phyloP scores from a whole-genome alignment of 495 filamentous ascomycete genomes.

The Coniosporium apollinis region DNA sequence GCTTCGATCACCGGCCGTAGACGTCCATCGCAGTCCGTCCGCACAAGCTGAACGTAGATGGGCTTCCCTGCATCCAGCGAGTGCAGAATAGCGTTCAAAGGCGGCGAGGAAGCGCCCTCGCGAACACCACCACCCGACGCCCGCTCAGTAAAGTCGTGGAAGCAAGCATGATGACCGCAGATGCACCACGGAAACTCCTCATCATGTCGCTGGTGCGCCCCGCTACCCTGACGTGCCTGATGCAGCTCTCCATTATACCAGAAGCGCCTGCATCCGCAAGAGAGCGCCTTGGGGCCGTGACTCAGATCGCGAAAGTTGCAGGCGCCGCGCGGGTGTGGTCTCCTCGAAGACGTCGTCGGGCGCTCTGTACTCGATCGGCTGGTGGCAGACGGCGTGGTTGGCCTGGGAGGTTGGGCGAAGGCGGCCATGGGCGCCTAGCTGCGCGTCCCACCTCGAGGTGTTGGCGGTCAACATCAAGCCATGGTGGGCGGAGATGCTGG shows the following conservation, averaged over 20 bases:
- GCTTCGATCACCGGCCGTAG: too few species aligned
- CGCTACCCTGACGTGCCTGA: slow-evolving; percentile 13
- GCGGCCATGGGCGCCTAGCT: slow-evolving; percentile 15
- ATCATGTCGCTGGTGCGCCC: slow-evolving; percentile 16
- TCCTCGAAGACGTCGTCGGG: slow-evolving; percentile 3
- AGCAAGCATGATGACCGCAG: slow-evolving; percentile 59
- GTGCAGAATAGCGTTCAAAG: too few species aligned
- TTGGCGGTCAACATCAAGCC: too few species aligned
- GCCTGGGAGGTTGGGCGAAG: slow-evolving; percentile 3
- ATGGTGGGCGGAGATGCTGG: too few species aligned
- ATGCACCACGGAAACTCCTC: slow-evolving; percentile 42
- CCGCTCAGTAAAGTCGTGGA: slow-evolving; percentile 39
- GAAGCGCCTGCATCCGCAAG: slow-evolving; percentile 51
- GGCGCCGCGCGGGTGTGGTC: slow-evolving; percentile 26
- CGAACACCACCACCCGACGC: too few species aligned
- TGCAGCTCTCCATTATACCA: slow-evolving; percentile 30
- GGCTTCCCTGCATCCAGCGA: too few species aligned
- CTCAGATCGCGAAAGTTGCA: slow-evolving; percentile 46
- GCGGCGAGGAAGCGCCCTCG: too few species aligned
- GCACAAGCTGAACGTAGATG: too few species aligned
- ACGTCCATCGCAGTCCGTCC: too few species aligned
- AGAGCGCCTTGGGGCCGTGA: slow-evolving; percentile 24
- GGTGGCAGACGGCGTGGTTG: slow-evolving; percentile 1
- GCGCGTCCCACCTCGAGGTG: too few species aligned
- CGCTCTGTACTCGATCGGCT: slow-evolving; percentile 2